phyloP scores from a whole-genome alignment of 2,329 filamentous ascomycete species.

The Gnomoniopsis smithogilvyi region DNA sequence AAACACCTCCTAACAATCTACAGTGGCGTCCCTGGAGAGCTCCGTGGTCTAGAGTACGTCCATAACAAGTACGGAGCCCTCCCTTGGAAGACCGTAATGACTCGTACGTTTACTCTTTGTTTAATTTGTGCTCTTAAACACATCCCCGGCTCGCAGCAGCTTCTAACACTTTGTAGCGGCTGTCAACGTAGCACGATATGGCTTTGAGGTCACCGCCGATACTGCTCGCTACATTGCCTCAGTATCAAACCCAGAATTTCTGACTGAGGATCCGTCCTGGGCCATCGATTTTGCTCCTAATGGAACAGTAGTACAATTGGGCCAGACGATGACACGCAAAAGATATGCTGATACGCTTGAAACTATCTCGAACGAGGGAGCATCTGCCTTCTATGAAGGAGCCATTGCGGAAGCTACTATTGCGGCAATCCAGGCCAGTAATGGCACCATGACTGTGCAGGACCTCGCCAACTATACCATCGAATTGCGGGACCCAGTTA shows the following conservation, averaged over 20 bases:
- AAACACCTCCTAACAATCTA: too few species aligned
- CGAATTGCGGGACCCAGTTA: slow-evolving; percentile 55
- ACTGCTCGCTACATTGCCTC: slow-evolving; percentile 67
- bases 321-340: slow-evolving; percentile 72
- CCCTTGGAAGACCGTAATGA: slow-evolving; percentile 64
- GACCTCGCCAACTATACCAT: slow-evolving; percentile 73
- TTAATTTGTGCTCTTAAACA: not conserved
- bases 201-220: slow-evolving; percentile 70
- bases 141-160: not conserved
- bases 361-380: slow-evolving; percentile 61
- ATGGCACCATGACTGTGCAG: slow-evolving; percentile 73
- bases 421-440: slow-evolving; percentile 55
- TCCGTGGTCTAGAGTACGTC: slow-evolving; percentile 71
- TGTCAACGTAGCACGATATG: slow-evolving; percentile 67
- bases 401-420: slow-evolving; percentile 69
- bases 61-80: slow-evolving; percentile 65
- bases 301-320: slow-evolving; percentile 60
- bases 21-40: slow-evolving; percentile 65
- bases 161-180: slow-evolving; percentile 40
- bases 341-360: slow-evolving; percentile 74
- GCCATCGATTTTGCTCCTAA: slow-evolving; percentile 81
- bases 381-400: slow-evolving; percentile 68
- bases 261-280: slow-evolving; percentile 70
- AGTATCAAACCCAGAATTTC: slow-evolving; percentile 52
- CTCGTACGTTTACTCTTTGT: slow-evolving; percentile 32